phyloP scores from a whole-genome alignment of 352 stramenopile genomes.

The Phytophthora sp. region DNA sequence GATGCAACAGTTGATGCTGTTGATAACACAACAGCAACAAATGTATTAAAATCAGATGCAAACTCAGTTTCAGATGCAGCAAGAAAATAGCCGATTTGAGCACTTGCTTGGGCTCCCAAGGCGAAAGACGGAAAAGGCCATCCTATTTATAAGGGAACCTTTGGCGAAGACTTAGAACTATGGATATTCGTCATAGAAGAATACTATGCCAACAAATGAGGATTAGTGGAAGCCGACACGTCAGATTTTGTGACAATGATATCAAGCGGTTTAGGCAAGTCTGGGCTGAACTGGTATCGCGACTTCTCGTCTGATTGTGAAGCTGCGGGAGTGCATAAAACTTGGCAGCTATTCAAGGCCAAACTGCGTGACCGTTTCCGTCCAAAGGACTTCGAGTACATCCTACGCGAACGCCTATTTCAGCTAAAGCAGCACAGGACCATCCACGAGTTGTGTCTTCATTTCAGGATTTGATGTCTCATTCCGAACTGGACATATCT shows the following conservation, averaged over 20 bases:
- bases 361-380: not conserved
- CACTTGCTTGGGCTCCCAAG: not conserved
- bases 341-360: not conserved
- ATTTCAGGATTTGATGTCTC: constrained; percentile 1
- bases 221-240: not conserved
- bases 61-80: not conserved
- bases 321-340: not conserved
- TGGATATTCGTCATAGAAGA: not conserved
- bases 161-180: not conserved
- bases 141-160: not conserved
- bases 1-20: too few species aligned
- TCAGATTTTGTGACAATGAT: not conserved
- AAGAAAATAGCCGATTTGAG: not conserved
- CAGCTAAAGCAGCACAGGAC: not conserved
- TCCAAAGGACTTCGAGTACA: not conserved
- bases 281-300: not conserved
- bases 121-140: not conserved
- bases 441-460: not conserved
- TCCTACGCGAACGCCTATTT: not conserved
- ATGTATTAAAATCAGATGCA: not conserved
- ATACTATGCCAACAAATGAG: not conserved
- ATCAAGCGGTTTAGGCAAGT: not conserved
- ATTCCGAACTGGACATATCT: not conserved
- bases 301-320: not conserved
- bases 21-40: not conserved